Evolutionary conservation across 495 filamentous ascomycete species (phyloP), one percentile per base, ranked within the genome.

Genomic region (Aspergillus panamensis): DNA sequence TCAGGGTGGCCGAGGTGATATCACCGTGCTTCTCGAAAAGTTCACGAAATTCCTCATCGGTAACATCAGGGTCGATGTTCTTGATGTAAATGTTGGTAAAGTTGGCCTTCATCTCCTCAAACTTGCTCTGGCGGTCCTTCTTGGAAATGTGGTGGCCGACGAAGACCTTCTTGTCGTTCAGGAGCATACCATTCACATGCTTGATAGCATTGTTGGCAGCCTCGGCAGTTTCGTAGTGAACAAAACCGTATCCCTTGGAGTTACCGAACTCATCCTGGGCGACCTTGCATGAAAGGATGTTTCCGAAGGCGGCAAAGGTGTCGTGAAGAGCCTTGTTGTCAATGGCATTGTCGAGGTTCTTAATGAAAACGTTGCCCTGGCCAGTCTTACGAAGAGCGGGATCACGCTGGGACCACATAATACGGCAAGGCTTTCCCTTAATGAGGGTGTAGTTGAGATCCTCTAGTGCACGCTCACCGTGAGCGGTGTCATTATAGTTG

Each of bases 41-140:
- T 54, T 86, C 81, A 60, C 91, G 90, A 84, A 99, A 97, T 72
- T 97, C 88, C 3, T 96, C 91, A 45, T 99, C 95, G 55, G 85
- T 87, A 62, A 87, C 89, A 51, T 96, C 91, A n/a, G 74, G 64
- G 61, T 87, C 85, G 66, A 99, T 85, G 78, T 97, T 99, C 88
- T 99, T 99, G 77, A 99, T 90, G 77, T 97, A 99, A 71, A 97
- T 85, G 75, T 99, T 99, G 78, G 94, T 99, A 82, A 96, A 99
- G 83, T 99, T 97, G 73, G 95, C 94, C 86, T 97, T 97, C 93
- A 99, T 99, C 83, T 99, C 94, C 81, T 99, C 94, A 71, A 97
- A 97, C 81, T 99, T 99, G 90, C 91, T 96, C 82, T 97, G 92
- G 64, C 94, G 95, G 67, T 99, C 94, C 84, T 99, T 99, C 88